Base-by-base conservation (phyloP, 2,329 filamentous ascomycete genomes). In the Aspergillus proliferans region DNA sequence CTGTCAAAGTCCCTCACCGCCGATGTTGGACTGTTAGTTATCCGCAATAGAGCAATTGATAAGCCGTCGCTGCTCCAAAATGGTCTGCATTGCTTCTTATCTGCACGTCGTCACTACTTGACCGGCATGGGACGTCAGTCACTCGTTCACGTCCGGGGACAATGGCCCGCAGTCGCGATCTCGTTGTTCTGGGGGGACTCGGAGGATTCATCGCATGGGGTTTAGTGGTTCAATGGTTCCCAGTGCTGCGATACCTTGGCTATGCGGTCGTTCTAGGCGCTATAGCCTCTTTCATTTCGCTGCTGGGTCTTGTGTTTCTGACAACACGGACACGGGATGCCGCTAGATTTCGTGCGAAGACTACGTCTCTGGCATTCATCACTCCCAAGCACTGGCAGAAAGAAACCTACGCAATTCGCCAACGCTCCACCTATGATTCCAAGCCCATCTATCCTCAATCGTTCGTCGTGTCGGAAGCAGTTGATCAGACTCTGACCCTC, bases 181-280 rank as follows among this genome's bases (percentile, higher is more conserved):
- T 76, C 59, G 55, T 75, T 47, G 53, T 71, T 47, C 53, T 75
- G 50, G 69, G 73, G 47, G 64, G 68, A 52, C 58, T 69, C 48
- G 66, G 61, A 52, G 68, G 62, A 26, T 74, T 95, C 71, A 76
- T 96, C 67, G 85, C 88, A 66, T 97, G 92, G 92, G 87, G 88
- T 54, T 85, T 91, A 68, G 80, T 86, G 52, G 85, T 88, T 58
- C 84, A 87, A 73, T 94, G 87, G 84, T 76, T 90, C 61, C 90
- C 92, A 26, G 74, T 83, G 51, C 76, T 97, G 57, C 88, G 89
- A 68, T 95, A 87, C 79, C 78, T 88, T 39, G 88, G 87, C 61
- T 87, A 95, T 70, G 88, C 91, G 59, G 89, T 97, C 67, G 74
- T 86, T 57, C 71, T 80, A 56, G 92, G 93, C 56, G 73, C 79